Base-by-base conservation (phyloP, 2,329 filamentous ascomycete genomes). In the Epichloe typhina region DNA sequence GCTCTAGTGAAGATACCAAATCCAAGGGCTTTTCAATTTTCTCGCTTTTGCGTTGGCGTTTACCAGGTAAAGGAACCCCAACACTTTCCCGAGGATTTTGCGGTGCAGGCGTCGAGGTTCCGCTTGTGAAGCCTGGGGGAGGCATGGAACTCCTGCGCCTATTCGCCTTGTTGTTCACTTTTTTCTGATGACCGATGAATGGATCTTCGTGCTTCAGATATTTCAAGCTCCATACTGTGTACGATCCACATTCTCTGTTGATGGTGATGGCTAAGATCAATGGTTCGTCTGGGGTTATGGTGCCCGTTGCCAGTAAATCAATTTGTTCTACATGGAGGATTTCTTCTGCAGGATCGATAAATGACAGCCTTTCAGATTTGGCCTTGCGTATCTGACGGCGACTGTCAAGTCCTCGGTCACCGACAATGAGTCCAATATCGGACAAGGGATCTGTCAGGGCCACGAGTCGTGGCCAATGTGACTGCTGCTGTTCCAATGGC, bases 361-460 rank as follows among this genome's bases (percentile, higher is more conserved):
- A 79, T 11, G 63, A 60, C 6, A 72, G 67, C 9, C 71, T 72
- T n/a, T 63, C 70, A 3, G 66, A 62, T 8, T 66, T 62, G 11
- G 60, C 64, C 40, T 64, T 69, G 55, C 57, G 59, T 36, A 56
- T 51, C 17, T 51, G 54, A 47, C 62, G 64, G 17, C 55, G 55
- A 44, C 54, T 57, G 42, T 62, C 59, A 40, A 68, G 68, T 17
- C 78, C 73, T 2, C 75, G 68, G 46, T 76, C 72, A 5, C 79
- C 78, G 15, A 93, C 86, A 17, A 96, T 81, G 42, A 95, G 70
- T 1, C 90, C 91, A 59, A 96, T 75, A 58, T 96, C 90, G 3
- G 87, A 78, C 51, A 96, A 72, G 2, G 91, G 91, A 61, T 95
- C 88, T 3, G 85, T 89, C 46, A 98, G 73, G 26, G 85, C 88